Evolutionary conservation across 768 basidiomycete species (phyloP), one percentile per base, ranked within the genome.

Genomic region (Suillus discolor): DNA sequence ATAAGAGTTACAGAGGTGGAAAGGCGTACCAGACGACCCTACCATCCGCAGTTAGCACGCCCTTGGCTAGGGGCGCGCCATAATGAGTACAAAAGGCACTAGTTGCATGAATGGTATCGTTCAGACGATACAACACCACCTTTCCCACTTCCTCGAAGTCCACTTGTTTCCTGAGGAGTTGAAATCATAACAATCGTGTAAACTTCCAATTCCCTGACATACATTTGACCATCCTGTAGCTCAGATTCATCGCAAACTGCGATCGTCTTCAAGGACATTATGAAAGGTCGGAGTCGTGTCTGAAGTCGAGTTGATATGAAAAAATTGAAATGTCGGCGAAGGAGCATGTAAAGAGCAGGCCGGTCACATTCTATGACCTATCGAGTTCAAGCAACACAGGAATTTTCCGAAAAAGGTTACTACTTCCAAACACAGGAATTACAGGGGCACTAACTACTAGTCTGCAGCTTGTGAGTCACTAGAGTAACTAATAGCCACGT

Each of bases 71-170:
- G 2, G 94, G 93, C 3, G 94, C 94, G 13, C 95, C 95, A 73
- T 95, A 96, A 75, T 97, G 95, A 2, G 94, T 96, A 78, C 95
- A 97, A 77, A 86, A 91, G 3, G 92, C 92, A 66, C 88, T 89
- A 0, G 91, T 95, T 7, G 93, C 92, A 69, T 91, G 83, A 1
- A 94, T 79, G 69, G 89, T 85, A 70, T 90, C 88, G 36, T 89
- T 90, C 20, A 96, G 76, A 61, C 89, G 88, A 62, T 90, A 90
- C 13, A 96, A 75, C 13, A 96, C 80, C 51, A 97, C 88, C 77
- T 92, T 92, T 20, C 89, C 83, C 49, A 85, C 90, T 23, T 88
- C 83, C 44, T 86, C 89, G 72, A 96, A 95, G 7, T 82, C 80
- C 44, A 96, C 90, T 72, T 94, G 86, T 77, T 94, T 95, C 91